Evolutionary conservation across 2,329 filamentous ascomycete species (phyloP).

Genomic region (Aureobasidium sp.): DNA sequence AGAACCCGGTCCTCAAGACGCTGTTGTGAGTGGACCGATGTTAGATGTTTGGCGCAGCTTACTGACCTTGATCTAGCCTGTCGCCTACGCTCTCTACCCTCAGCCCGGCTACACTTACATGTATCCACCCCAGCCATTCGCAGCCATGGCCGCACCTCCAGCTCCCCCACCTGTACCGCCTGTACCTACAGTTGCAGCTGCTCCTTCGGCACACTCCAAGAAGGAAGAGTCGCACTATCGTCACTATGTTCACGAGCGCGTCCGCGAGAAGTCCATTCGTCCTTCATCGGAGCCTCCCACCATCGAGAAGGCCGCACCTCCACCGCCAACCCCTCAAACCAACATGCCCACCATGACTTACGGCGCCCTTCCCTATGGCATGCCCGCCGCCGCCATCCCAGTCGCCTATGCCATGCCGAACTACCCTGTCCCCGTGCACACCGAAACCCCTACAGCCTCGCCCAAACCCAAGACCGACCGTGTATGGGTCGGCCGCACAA

Average conservation of each 20-base stretch:
- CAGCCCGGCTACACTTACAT: constrained; percentile 10
- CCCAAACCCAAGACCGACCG: constrained; percentile 10
- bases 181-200: background rate
- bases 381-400: background rate
- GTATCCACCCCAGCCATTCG: background rate
- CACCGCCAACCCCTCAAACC: background rate
- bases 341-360: background rate
- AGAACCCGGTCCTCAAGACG: constrained; percentile 14
- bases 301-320: background rate
- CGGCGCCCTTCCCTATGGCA: background rate
- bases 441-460: constrained; percentile 13
- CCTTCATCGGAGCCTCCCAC: background rate
- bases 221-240: background rate
- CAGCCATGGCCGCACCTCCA: background rate
- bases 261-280: background rate
- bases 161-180: background rate
- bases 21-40: background rate
- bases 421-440: constrained; percentile 12
- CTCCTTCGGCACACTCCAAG: background rate
- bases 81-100: constrained; percentile 8
- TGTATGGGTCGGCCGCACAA: constrained; percentile 32
- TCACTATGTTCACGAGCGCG: background rate
- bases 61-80: constrained; percentile 9
- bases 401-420: constrained; percentile 14
- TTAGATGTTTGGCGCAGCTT: background rate